Evolutionary conservation across 2,329 filamentous ascomycete genomes (phyloP).

Genomic region (Nemania sp.): DNA sequence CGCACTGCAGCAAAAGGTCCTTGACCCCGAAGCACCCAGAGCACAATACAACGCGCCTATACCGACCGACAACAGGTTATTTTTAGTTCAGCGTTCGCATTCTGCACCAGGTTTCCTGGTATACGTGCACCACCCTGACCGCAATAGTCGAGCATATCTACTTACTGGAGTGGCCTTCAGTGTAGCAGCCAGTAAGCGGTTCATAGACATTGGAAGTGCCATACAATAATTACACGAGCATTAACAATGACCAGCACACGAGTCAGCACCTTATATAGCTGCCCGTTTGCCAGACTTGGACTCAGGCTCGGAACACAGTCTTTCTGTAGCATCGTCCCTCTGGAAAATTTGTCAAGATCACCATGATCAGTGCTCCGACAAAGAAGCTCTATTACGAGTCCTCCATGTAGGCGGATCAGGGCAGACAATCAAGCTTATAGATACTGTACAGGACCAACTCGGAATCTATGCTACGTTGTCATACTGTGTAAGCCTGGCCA

Average conservation of each 20-base stretch:
- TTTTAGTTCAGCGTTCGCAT: neutral
- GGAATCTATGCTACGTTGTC: neutral
- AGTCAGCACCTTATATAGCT: neutral
- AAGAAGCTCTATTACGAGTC: neutral
- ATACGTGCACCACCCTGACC: neutral
- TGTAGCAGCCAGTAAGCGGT: neutral
- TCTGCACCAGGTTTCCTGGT: neutral
- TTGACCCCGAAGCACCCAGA: neutral
- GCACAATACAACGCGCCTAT: neutral
- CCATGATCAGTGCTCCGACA: neutral
- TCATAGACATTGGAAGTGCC: neutral
- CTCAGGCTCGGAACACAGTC: neutral
- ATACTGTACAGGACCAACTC: neutral
- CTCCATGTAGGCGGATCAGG: neutral
- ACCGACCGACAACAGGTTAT: neutral
- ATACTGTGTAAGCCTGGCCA: neutral
- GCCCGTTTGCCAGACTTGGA: neutral
- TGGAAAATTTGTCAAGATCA: neutral
- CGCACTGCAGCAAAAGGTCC: neutral
- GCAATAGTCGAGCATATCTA: neutral
- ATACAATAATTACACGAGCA: no score
- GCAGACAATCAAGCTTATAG: neutral
- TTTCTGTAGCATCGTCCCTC: neutral
- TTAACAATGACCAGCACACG: neutral
- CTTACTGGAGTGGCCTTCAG: neutral